Base-by-base conservation (phyloP, 73 alveolate genomes). In the Stentor coeruleus region DNA sequence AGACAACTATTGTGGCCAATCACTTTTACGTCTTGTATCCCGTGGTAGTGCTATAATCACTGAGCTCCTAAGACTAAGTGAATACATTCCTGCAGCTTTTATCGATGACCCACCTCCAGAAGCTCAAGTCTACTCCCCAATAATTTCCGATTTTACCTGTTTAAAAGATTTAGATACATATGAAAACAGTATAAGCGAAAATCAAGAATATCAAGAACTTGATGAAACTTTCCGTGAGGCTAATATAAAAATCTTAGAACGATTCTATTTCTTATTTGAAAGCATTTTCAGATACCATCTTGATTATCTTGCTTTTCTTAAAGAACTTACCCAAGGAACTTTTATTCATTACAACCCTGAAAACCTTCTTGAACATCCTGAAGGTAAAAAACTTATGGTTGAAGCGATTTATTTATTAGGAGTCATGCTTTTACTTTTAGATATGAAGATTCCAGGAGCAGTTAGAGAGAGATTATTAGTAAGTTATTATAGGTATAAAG, bases 161-260 rank as follows among this genome's bases (percentile, higher is more conserved):
- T 76, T 94, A 42, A 88, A 82, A 82, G 85, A 91, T 87, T 83
- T 82, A 49, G 98, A 94, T 81, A 88, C 86, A 15, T 94, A 77
- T 59, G 98, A 94, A 58, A 90, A 87, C 31, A 88, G 83, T 81
- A 90, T 94, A 79, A 86, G 91, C 79, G n/a, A 86, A 55, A 88
- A 86, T 84, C 93, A 88, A 49, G 95, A 85, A n/a, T 83, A 87
- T 72, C 88, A 92, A 60, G 98, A 94, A 59, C 87, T 91, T 39
- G 98, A 94, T 85, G 98, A 94, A 81, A 91, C 85, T 84, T 94
- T 94, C 84, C 83, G 97, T 35, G 95, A 89, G 83, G 81, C 92
- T 60, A 86, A 94, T 80, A 89, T 94, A 60, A 97, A 94, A 55
- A 90, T 94, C 76, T 92, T 94, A 39, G 98, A 94, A 73, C 79